Evolutionary conservation across 1,284 basidiomycete species (phyloP), one percentile per base, ranked within the genome.

Genomic region (Omphalotus olearius): DNA sequence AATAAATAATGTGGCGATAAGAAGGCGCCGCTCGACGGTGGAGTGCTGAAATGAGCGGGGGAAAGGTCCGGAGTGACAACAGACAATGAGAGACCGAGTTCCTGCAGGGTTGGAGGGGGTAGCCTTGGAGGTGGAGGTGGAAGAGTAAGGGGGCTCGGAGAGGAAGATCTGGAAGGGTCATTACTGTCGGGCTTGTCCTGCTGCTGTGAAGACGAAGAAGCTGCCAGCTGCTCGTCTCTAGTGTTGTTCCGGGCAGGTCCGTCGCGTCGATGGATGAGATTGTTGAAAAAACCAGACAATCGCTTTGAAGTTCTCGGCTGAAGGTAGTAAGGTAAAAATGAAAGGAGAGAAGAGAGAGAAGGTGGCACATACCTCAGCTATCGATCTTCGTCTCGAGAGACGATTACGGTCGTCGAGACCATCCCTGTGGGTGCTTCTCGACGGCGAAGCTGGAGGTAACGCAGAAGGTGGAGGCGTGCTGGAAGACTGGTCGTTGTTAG

Each of bases 211-310:
- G 45, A 47, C 6, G 58, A 49, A n/a, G 64, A 56, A n/a, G 60
- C 54, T 28, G 59, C 36, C 13, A 65, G 55, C 25, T 59, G 52
- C 33, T 64, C 66, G 53, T 67, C 66, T 47, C 65, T 66, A 25
- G 51, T 46, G 13, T 51, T 47, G 48, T 53, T 61, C n/a, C 67
- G 62, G 11, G 66, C 50, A 14, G 62, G 54, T 4, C 65, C 66
- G 47, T 88, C 86, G 47, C 86, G 77, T 46, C 87, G 79, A 62
- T 87, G 82, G 6, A 91, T 87, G 51, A 91, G 73, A 61, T 79
- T 81, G n/a, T 80, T 84, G 64, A 91, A 82, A 67, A 91, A 90
- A 18, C 88, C 88, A 39, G 88, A 91, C 40, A 91, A 73, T 25
- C 88, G 78, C 64, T 83, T 88, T 26, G 83, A 75, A 30, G 83